These are phyloP conservation scores for Austroboletus niveus DNA, from an alignment of 1,284 basidiomycete species.

Conservation along the genomic window DNA sequence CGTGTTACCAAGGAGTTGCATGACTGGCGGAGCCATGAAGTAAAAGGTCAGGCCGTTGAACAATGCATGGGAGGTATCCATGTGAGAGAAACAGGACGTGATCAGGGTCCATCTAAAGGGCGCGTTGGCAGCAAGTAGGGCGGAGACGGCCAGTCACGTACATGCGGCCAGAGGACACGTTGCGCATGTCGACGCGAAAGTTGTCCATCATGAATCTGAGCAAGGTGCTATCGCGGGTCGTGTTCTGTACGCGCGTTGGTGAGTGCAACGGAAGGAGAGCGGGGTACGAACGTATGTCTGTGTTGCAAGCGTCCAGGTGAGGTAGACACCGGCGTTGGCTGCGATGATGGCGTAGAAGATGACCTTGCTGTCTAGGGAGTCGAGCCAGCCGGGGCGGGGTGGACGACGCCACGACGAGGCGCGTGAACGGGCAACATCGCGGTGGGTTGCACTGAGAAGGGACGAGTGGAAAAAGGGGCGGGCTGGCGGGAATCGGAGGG, in stretches of 20 bases:
- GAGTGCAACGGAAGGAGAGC: background rate
- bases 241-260: conserved; percentile 19
- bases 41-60: conserved; percentile 81
- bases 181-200: conserved; percentile 64
- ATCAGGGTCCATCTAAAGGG: conserved; percentile 74
- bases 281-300: conserved; percentile 37
- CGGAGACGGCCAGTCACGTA: conserved; percentile 35
- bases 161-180: conserved; percentile 70
- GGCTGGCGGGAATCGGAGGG: conserved; percentile 4
- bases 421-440: conserved; percentile 13
- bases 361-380: conserved; percentile 36
- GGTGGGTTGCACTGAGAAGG: conserved; percentile 24
- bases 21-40: conserved; percentile 74
- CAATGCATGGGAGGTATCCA: conserved; percentile 60
- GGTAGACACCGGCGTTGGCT: conserved; percentile 44
- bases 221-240: conserved; percentile 46
- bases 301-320: conserved; percentile 41
- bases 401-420: conserved; percentile 26
- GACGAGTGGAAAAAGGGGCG: conserved; percentile 19
- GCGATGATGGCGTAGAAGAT: conserved; percentile 48
- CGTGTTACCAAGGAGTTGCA: conserved; percentile 67
- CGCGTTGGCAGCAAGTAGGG: conserved; percentile 2
- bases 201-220: conserved; percentile 64
- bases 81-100: conserved; percentile 76
- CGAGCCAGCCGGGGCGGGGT: conserved; percentile 35